These are phyloP conservation scores for Aristolochia contorta DNA, from an alignment of 164 flowering plant genomes.

Conservation along the genomic window DNA sequence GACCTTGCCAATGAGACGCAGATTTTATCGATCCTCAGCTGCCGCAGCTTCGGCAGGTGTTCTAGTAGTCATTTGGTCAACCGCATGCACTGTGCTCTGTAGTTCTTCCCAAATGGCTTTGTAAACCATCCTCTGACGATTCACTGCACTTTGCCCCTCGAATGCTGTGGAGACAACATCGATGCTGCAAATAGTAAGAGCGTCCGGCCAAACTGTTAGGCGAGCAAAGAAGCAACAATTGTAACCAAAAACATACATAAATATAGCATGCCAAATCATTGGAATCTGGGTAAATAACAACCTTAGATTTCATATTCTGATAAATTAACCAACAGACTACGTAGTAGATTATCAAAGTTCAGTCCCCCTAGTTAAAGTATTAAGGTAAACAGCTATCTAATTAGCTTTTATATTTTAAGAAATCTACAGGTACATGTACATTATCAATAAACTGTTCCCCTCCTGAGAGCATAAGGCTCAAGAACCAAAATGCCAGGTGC, in stretches of 20 bases:
- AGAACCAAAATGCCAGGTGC: no score
- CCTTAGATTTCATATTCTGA: no score
- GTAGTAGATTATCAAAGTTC: no score
- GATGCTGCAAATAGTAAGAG: constrained; percentile 41
- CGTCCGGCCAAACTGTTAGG: not conserved
- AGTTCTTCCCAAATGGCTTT: constrained; percentile 98
- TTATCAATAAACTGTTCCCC: no score
- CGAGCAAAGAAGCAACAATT: not conserved
- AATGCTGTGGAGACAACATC: constrained; percentile 68
- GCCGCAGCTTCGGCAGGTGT: constrained; percentile 61
- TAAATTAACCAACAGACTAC: no score
- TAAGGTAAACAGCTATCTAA: no score
- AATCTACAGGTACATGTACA: no score
- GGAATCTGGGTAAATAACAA: no score
- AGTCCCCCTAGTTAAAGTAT: no score
- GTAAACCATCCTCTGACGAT: constrained; percentile 96
- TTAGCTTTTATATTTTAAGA: no score
- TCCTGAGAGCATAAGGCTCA: no score
- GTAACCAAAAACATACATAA: not conserved
- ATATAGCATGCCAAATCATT: no score
- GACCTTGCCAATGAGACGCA: not conserved
- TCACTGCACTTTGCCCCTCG: constrained; percentile 83
- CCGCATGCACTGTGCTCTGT: constrained; percentile 87
- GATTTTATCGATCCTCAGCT: not conserved
- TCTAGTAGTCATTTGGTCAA: constrained; percentile 87